A percentile compares a stretch with the other conserved stretches of the same genome.
phyloP scores from a whole-genome alignment of 371 early-diverging fungal genomes.

The Saksenaea oblongispora region DNA sequence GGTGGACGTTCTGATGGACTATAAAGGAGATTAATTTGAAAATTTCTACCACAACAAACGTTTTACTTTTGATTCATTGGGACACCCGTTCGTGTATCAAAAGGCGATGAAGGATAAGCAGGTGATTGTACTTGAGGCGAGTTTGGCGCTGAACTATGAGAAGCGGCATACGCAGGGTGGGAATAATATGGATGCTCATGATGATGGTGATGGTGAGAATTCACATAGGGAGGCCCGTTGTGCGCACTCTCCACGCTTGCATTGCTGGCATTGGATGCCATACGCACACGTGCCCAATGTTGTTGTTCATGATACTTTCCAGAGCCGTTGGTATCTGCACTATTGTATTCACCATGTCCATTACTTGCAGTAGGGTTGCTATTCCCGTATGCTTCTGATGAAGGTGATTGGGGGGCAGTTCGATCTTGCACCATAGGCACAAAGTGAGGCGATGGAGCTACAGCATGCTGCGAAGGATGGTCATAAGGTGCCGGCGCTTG shows the following conservation, averaged over 20 bases:
- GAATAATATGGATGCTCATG: constrained; percentile 4
- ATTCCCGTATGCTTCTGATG: background rate
- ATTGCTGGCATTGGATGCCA: constrained; percentile 3
- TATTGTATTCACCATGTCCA: background rate
- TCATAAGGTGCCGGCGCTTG: constrained; percentile 3
- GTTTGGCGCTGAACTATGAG: background rate
- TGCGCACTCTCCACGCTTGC: background rate
- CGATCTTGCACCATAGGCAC: background rate
- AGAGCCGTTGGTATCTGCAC: background rate
- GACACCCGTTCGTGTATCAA: background rate
- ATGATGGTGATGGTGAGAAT: background rate
- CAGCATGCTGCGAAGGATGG: background rate
- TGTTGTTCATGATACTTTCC: constrained; percentile 12
- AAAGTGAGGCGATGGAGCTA: background rate
- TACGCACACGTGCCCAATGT: constrained; percentile 10
- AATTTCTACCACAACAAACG: background rate
- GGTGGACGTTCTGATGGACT: background rate
- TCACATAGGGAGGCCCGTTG: background rate
- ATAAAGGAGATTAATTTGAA: background rate
- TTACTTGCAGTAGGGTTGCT: background rate
- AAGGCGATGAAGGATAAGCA: background rate
- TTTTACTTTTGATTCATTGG: constrained; percentile 1
- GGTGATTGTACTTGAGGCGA: constrained; percentile 4
- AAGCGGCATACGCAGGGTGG: background rate
- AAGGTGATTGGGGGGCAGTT: background rate